Conservation (phyloP, 495 filamentous ascomycete species). For the Lasiosphaeria hispida region DNA sequence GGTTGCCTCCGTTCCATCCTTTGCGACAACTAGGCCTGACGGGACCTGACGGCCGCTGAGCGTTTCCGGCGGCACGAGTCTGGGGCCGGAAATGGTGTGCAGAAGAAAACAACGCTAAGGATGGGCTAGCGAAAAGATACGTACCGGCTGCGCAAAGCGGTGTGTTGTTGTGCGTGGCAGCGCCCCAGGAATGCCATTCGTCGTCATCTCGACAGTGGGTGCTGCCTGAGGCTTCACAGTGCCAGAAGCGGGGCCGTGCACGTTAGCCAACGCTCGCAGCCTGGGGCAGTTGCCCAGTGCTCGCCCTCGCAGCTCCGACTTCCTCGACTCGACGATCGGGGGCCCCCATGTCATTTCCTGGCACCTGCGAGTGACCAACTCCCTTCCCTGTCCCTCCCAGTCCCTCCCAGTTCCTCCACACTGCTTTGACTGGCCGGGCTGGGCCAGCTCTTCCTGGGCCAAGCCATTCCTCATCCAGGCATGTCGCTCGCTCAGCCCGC, state of each 20-base stretch:
- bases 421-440: slow-evolving; percentile 18
- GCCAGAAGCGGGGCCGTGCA: slow-evolving; percentile 5
- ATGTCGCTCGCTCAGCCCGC: slow-evolving; percentile 30
- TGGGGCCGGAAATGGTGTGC: slow-evolving; percentile 1
- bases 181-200: slow-evolving; percentile 26
- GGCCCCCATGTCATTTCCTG: slow-evolving; percentile 16
- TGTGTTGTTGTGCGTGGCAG: slow-evolving; percentile 26
- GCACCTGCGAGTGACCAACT: neutral
- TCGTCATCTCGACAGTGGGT: slow-evolving; percentile 21
- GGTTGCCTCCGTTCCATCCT: neutral
- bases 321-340: slow-evolving; percentile 17
- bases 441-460: slow-evolving; percentile 13
- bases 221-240: slow-evolving; percentile 20
- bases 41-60: neutral
- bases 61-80: neutral
- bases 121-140: slow-evolving; percentile 8
- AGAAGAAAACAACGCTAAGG: slow-evolving; percentile 9
- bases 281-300: slow-evolving; percentile 24
- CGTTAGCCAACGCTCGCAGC: neutral
- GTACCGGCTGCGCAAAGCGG: slow-evolving; percentile 7
- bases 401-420: neutral
- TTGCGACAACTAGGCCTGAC: too few species aligned
- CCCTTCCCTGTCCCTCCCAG: neutral
- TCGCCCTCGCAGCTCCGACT: slow-evolving; percentile 5
- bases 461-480: slow-evolving; percentile 26